Evolutionary conservation across 345 rosid species (phyloP).

Genomic region (Aquilaria malaccensis): DNA sequence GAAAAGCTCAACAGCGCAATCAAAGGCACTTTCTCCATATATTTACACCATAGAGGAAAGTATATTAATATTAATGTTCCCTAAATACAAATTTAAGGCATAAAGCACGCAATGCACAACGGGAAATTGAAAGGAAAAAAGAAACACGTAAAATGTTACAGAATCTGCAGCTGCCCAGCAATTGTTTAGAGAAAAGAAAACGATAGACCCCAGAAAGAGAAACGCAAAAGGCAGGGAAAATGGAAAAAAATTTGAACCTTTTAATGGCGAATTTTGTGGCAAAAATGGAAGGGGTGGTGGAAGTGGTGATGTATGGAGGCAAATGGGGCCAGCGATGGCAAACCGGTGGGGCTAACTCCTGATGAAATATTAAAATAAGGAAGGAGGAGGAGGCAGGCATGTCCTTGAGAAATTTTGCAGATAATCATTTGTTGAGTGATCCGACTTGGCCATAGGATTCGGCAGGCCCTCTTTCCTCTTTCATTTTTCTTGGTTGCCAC

Average conservation of each 20-base stretch:
- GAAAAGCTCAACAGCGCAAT: conserved; percentile 42
- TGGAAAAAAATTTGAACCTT: neutral
- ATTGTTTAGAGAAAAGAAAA: conserved; percentile 20
- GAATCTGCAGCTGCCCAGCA: conserved; percentile 11
- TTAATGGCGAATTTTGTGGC: conserved; percentile 13
- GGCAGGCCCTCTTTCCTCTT: too few species aligned
- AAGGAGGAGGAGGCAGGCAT: conserved; percentile 3
- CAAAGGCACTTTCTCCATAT: conserved; percentile 27
- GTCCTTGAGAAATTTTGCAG: too few species aligned
- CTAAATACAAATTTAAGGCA: neutral
- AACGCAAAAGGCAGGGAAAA: neutral
- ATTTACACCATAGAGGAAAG: conserved; percentile 22
- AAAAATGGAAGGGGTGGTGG: conserved; percentile 6
- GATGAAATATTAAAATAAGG: conserved; percentile 4
- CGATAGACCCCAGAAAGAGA: conserved; percentile 5
- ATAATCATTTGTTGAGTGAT: too few species aligned
- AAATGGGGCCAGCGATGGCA: conserved; percentile 10
- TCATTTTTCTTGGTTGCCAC: too few species aligned
- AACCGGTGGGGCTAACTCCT: conserved; percentile 17
- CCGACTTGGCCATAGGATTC: too few species aligned
- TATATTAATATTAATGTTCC: neutral
- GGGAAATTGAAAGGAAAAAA: conserved; percentile 2
- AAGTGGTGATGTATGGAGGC: conserved; percentile 10
- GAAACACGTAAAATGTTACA: conserved; percentile 18
- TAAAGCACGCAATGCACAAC: conserved; percentile 13